Evolutionary conservation across 495 filamentous ascomycete species (phyloP).

Genomic region (Hamigera avellanea): DNA sequence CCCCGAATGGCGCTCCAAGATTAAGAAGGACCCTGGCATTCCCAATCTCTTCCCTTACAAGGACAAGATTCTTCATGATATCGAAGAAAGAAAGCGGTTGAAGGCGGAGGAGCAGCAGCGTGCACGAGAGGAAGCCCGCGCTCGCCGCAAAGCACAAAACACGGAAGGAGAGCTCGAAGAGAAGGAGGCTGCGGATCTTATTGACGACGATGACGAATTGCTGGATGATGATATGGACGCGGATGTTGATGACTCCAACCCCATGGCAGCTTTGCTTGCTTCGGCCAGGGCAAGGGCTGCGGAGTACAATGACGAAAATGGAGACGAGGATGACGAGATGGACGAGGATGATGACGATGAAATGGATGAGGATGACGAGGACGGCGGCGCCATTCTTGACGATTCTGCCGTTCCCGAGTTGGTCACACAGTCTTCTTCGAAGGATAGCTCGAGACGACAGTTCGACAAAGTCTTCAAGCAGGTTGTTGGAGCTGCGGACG

Average conservation of each 20-base stretch:
- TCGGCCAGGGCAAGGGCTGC: conserved; percentile 79
- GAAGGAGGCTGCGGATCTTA: conserved; percentile 17
- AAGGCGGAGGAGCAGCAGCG: conserved; percentile 70
- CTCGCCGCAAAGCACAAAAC: conserved; percentile 39
- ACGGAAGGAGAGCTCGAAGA: conserved; percentile 22
- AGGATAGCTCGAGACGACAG: conserved; percentile 69
- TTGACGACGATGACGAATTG: conserved; percentile 29
- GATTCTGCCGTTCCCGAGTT: conserved; percentile 16
- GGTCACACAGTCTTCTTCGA: conserved; percentile 23
- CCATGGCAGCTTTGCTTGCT: conserved; percentile 88
- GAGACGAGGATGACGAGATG: conserved; percentile 47
- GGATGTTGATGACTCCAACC: conserved; percentile 55
- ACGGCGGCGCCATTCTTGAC: conserved; percentile 17
- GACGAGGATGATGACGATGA: conserved; percentile 42
- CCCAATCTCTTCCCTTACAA: conserved; percentile 98
- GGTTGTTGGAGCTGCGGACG: conserved; percentile 81
- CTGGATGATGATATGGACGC: conserved; percentile 37
- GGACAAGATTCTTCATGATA: conserved; percentile 84
- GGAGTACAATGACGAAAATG: conserved; percentile 56
- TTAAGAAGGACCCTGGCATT: conserved; percentile 96
- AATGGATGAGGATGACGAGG: conserved; percentile 35
- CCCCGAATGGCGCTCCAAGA: conserved; percentile 82
- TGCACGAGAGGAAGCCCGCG: conserved; percentile 59
- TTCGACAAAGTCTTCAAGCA: conserved; percentile 96
- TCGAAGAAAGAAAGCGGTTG: conserved; percentile 71